Conservation (phyloP, 176 grass and related monocot species). For the Lolium multiflorum region DNA sequence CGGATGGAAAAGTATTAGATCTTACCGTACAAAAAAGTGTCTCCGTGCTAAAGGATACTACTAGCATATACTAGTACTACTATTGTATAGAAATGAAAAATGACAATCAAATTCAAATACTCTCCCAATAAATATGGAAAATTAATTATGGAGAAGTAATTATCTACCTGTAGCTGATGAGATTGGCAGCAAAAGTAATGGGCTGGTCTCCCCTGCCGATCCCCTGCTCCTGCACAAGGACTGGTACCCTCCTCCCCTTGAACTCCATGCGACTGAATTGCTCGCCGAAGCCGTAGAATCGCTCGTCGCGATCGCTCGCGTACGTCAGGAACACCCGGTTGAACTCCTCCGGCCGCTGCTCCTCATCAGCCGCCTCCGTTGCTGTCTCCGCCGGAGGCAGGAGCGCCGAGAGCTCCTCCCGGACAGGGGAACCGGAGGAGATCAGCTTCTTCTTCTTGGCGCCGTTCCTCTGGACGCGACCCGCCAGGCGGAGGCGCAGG, state of each 20-base stretch:
- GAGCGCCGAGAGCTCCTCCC: constrained; percentile 37
- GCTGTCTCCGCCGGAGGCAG: background rate
- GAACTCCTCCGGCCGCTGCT: constrained; percentile 47
- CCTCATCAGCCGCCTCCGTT: background rate
- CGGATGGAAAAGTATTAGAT: no score
- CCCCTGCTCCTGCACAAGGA: constrained; percentile 95
- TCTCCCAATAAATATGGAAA: background rate
- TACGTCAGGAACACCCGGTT: constrained; percentile 80
- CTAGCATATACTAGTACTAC: no score
- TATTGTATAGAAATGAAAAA: background rate
- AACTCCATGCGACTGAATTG: constrained; percentile 94
- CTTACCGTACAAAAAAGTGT: no score
- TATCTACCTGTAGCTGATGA: constrained; percentile 81
- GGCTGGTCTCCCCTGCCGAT: constrained; percentile 97
- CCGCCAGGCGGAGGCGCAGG: constrained; percentile 39
- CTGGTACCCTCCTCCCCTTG: constrained; percentile 78
- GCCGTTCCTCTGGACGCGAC: constrained; percentile 23
- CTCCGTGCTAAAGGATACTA: no score
- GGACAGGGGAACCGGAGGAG: no score
- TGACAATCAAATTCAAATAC: background rate
- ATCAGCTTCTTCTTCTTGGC: constrained; percentile 31
- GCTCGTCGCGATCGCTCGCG: constrained; percentile 67
- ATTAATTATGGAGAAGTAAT: background rate
- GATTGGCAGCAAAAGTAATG: constrained; percentile 91
- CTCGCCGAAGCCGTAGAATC: constrained; percentile 93